Conservation (phyloP, 1,284 basidiomycete genomes). For the Pseudomicrostroma phylloplanum region DNA sequence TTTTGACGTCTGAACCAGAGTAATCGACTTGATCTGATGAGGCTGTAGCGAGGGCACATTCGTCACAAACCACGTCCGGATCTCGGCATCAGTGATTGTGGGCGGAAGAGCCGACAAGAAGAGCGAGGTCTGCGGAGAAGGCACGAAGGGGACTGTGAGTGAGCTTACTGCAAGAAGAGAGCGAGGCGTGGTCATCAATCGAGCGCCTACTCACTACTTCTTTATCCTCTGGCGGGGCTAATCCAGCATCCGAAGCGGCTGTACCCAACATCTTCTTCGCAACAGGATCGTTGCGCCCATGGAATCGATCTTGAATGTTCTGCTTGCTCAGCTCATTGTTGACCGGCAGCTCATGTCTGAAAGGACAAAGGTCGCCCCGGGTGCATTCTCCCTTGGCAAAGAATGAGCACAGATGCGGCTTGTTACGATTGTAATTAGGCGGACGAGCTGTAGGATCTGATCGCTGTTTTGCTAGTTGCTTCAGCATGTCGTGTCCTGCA, state of each 20-base stretch:
- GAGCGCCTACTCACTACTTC: constrained; percentile 64
- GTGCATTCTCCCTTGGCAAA: constrained; percentile 91
- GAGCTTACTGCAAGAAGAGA: background rate
- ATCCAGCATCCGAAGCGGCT: constrained; percentile 69
- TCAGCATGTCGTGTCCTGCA: constrained; percentile 84
- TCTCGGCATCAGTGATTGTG: constrained; percentile 65
- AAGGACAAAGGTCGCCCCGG: constrained; percentile 85
- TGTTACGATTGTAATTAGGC: constrained; percentile 75
- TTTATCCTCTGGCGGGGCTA: constrained; percentile 81
- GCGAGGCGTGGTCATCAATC: too few species aligned
- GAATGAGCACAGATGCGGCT: constrained; percentile 90
- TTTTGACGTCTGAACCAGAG: constrained; percentile 49
- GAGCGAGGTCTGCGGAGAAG: constrained; percentile 67
- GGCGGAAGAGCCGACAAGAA: constrained; percentile 79
- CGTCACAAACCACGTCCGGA: constrained; percentile 66
- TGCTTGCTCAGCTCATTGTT: constrained; percentile 71
- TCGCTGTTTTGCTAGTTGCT: constrained; percentile 73
- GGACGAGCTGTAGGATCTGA: constrained; percentile 8
- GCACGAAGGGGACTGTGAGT: constrained; percentile 12
- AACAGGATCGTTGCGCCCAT: constrained; percentile 82
- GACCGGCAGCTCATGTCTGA: constrained; percentile 78
- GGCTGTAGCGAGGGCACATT: constrained; percentile 46
- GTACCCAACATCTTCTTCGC: constrained; percentile 74
- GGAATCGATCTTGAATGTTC: constrained; percentile 77
- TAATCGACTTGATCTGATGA: constrained; percentile 60